A percentile compares a stretch with the other conserved stretches of the same genome.
Evolutionary conservation across 352 stramenopile genomes (phyloP).

Genomic region (Phytopythium mirpurense): DNA sequence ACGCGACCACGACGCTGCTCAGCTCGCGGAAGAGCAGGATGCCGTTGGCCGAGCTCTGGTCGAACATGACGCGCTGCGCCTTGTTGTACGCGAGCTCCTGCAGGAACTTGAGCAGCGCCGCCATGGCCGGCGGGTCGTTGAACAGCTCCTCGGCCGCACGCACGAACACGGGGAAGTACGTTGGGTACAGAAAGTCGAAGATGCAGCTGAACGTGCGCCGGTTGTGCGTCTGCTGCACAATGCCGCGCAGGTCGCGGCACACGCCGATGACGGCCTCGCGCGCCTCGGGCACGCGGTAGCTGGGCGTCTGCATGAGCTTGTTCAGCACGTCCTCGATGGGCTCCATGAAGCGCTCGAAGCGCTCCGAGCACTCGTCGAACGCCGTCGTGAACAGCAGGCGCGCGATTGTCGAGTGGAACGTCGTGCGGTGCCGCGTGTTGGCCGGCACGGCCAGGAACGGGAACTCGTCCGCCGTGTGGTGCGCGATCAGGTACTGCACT

Average conservation of each 20-base stretch:
- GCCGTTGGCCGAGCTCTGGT: constrained; percentile 96
- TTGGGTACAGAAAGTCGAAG: constrained; percentile 97
- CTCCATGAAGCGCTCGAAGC: constrained; percentile 97
- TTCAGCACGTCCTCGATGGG: constrained; percentile 84
- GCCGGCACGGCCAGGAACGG: constrained; percentile 92
- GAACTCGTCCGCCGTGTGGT: constrained; percentile 97
- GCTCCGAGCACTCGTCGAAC: constrained; percentile 91
- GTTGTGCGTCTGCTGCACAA: constrained; percentile 96
- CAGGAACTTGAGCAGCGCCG: constrained; percentile 96
- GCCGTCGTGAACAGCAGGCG: constrained; percentile 94
- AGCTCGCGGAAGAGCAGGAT: constrained; percentile 97
- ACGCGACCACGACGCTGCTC: constrained; percentile 95
- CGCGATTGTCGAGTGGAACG: constrained; percentile 96
- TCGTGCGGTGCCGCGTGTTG: constrained; percentile 95
- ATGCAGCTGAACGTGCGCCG: constrained; percentile 94
- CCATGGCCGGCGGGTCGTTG: constrained; percentile 92
- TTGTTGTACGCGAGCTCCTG: constrained; percentile 95
- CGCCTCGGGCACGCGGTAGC: constrained; percentile 67
- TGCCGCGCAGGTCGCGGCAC: constrained; percentile 94
- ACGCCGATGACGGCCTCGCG: constrained; percentile 93
- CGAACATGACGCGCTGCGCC: constrained; percentile 97
- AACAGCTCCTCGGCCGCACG: constrained; percentile 93
- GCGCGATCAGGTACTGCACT: constrained; percentile 94
- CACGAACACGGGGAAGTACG: constrained; percentile 94
- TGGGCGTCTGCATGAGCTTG: constrained; percentile 75